A percentile compares a stretch with the other conserved stretches of the same genome.
Conservation (phyloP, 441 rosid species). For the Jatropha multifida region DNA sequence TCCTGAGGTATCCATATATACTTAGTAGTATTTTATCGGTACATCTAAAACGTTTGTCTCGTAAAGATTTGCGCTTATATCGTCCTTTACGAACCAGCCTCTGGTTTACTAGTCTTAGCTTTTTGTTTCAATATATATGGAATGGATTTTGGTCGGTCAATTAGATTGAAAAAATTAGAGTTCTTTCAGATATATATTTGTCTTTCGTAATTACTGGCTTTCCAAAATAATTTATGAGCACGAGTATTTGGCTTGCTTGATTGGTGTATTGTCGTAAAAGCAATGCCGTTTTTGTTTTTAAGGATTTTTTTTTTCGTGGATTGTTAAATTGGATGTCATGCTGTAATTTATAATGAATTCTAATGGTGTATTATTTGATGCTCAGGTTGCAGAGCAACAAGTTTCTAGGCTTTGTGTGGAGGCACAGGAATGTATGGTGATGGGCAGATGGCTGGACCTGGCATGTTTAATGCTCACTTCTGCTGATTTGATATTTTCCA, state of each 20-base stretch:
- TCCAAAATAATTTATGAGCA: background rate
- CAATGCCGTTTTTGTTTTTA: no score
- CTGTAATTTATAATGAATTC: background rate
- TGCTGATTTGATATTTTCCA: slow-evolving; percentile 78
- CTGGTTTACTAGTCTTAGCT: background rate
- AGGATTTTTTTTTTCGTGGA: no score
- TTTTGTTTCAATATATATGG: background rate
- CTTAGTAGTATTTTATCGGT: background rate
- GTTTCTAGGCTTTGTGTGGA: slow-evolving; percentile 76
- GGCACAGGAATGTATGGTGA: slow-evolving; percentile 70
- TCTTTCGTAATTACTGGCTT: background rate
- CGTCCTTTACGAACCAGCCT: background rate
- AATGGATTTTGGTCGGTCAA: background rate
- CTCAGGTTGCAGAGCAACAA: slow-evolving; percentile 78
- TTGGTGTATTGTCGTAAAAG: no score
- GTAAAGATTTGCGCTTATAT: background rate
- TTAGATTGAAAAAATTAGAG: no score
- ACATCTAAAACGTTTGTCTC: background rate
- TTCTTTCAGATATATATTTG: background rate
- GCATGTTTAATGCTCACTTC: slow-evolving; percentile 85
- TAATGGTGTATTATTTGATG: background rate
- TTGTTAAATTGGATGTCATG: no score
- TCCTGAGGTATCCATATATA: slow-evolving; percentile 57
- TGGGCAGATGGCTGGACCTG: slow-evolving; percentile 76
- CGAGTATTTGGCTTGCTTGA: background rate